phyloP scores from a whole-genome alignment of 371 early-diverging fungal genomes.

The Mortierella sp. region DNA sequence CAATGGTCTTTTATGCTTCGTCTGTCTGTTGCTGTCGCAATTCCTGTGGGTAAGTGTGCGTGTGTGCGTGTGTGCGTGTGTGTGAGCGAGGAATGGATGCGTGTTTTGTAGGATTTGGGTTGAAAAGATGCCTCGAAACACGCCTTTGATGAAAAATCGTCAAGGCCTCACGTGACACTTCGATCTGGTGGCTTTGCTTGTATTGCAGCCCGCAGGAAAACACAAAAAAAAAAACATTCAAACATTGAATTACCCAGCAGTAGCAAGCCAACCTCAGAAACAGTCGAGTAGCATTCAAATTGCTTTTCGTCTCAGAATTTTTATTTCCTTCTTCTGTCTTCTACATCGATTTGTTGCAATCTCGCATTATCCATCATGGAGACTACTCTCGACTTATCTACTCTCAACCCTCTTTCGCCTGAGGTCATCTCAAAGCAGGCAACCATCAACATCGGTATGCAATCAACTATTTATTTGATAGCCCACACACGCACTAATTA shows the following conservation, averaged over 20 bases:
- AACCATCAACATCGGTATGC: slow-evolving; percentile 97
- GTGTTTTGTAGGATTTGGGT: slow-evolving; percentile 4
- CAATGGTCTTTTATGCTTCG: slow-evolving; percentile 1
- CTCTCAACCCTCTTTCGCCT: slow-evolving; percentile 44
- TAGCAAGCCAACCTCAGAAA: background rate
- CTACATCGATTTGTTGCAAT: background rate
- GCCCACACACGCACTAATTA: background rate
- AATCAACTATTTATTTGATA: slow-evolving; percentile 67
- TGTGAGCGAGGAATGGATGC: background rate
- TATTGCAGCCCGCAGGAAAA: background rate
- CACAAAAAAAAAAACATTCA: slow-evolving; percentile 2
- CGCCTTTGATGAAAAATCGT: background rate
- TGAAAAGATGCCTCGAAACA: background rate
- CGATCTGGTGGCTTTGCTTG: background rate
- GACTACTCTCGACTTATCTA: slow-evolving; percentile 41
- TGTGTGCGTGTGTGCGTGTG: background rate
- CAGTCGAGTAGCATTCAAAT: background rate
- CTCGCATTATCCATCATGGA: slow-evolving; percentile 35
- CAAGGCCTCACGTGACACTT: background rate
- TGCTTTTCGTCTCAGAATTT: background rate
- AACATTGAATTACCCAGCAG: background rate
- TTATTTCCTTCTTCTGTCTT: slow-evolving; percentile 8
- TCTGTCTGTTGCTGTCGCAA: background rate
- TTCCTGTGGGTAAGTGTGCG: background rate
- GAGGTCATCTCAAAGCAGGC: slow-evolving; percentile 96